A percentile compares a stretch with the other conserved stretches of the same genome.
phyloP scores from a whole-genome alignment of 2,329 filamentous ascomycete genomes.

The Incumbomyces lentus region DNA sequence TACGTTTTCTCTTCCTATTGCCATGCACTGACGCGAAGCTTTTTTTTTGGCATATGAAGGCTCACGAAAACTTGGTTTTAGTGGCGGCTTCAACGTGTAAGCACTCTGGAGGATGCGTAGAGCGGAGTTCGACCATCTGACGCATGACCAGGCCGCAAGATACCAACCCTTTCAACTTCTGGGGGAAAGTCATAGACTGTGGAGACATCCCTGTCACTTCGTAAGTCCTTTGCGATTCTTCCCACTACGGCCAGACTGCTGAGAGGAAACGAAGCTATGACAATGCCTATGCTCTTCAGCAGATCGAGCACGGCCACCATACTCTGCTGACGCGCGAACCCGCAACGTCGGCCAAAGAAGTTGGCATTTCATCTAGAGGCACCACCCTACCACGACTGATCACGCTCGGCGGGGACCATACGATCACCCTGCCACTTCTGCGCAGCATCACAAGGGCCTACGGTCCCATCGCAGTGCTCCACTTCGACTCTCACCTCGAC shows the following conservation, averaged over 20 bases:
- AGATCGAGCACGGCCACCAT: constrained; percentile 79
- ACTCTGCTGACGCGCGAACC: constrained; percentile 61
- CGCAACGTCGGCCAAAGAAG: constrained; percentile 55
- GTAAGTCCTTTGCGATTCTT: constrained; percentile 38
- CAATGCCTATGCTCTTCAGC: constrained; percentile 68
- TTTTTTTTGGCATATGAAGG: constrained; percentile 21
- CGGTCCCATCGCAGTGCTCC: constrained; percentile 54
- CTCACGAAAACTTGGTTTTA: constrained; percentile 44
- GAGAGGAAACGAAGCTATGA: constrained; percentile 50
- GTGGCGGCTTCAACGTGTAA: constrained; percentile 72
- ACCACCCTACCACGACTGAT: constrained; percentile 73
- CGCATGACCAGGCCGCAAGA: constrained; percentile 46
- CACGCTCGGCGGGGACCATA: constrained; percentile 49
- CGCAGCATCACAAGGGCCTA: constrained; percentile 55
- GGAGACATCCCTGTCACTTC: constrained; percentile 78
- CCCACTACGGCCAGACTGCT: not conserved
- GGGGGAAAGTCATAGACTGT: constrained; percentile 71
- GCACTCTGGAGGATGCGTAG: constrained; percentile 2
- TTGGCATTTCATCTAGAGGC: constrained; percentile 59
- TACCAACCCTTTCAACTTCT: constrained; percentile 71
- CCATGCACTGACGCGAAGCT: constrained; percentile 19
- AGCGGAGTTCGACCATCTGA: not conserved
- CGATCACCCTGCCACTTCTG: constrained; percentile 40
- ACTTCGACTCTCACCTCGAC: constrained; percentile 53
- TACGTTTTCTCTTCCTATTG: constrained; percentile 38